A percentile compares a stretch with the other conserved stretches of the same genome.
phyloP scores from a whole-genome alignment of 805 yeast species.

The Hanseniaspora vineae region DNA sequence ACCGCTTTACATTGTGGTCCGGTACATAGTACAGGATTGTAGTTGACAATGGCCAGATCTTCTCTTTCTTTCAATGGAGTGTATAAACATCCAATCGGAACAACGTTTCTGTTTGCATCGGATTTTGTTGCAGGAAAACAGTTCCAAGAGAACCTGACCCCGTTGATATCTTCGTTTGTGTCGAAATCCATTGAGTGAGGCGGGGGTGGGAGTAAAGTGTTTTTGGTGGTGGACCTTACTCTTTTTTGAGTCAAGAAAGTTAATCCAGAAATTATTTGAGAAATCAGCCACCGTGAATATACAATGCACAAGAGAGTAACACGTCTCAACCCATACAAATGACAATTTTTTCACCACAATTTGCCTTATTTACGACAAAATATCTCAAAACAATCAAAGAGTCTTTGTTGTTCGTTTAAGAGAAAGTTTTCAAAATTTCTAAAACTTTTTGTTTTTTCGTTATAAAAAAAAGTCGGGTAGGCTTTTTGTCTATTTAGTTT shows the following conservation, averaged over 20 bases:
- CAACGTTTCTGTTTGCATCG: conserved; percentile 83
- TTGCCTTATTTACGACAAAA: too few relatives aligned
- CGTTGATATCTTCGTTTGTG: conserved; percentile 56
- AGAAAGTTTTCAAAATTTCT: too few relatives aligned
- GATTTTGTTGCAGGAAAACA: conserved; percentile 79
- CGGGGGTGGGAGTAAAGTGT: background rate
- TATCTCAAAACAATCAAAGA: too few relatives aligned
- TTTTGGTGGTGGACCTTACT: background rate
- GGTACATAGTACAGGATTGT: conserved; percentile 78
- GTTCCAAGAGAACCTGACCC: conserved; percentile 68
- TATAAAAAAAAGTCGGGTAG: too few relatives aligned
- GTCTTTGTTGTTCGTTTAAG: background rate
- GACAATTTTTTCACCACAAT: too few relatives aligned
- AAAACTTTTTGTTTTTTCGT: background rate
- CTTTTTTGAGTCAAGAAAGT: background rate
- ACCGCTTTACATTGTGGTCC: conserved; percentile 68
- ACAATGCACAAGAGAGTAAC: too few relatives aligned
- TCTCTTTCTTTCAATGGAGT: conserved; percentile 82
- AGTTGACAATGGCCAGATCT: conserved; percentile 63
- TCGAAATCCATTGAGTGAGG: conserved; percentile 32
- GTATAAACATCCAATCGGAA: conserved; percentile 88
- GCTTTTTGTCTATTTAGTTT: too few relatives aligned
- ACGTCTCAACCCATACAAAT: too few relatives aligned
- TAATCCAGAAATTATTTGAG: background rate
- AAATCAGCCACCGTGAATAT: too few relatives aligned